Evolutionary conservation across 345 rosid species (phyloP).

Genomic region (Linum usitatissimum): DNA sequence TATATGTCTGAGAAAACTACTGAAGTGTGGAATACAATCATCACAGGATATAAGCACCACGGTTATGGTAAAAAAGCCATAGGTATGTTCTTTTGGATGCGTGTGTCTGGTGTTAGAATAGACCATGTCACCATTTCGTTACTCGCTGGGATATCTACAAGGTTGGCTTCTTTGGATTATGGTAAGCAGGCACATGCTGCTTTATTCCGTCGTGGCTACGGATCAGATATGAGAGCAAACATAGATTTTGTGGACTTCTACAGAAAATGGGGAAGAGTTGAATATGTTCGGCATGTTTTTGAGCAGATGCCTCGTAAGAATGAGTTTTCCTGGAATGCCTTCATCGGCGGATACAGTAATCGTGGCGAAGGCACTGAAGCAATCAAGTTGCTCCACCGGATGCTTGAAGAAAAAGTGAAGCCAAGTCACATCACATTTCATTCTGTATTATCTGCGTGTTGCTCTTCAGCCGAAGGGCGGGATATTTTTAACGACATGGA

Average conservation of each 20-base stretch:
- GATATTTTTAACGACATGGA: constrained; percentile 62
- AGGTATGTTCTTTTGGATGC: constrained; percentile 57
- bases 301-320: constrained; percentile 59
- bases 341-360: constrained; percentile 73
- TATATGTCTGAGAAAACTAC: constrained; percentile 68
- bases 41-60: constrained; percentile 70
- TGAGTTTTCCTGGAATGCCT: constrained; percentile 73
- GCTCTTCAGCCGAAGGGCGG: constrained; percentile 65
- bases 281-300: constrained; percentile 60
- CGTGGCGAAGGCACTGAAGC: constrained; percentile 71
- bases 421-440: constrained; percentile 80
- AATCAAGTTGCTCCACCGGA: constrained; percentile 51
- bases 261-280: constrained; percentile 89
- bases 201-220: constrained; percentile 56
- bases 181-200: constrained; percentile 81
- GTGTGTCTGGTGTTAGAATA: constrained; percentile 48
- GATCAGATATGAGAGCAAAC: constrained; percentile 57
- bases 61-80: constrained; percentile 75
- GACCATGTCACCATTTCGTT: constrained; percentile 80
- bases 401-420: constrained; percentile 38
- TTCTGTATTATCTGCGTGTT: constrained; percentile 66
- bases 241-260: constrained; percentile 81
- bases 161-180: constrained; percentile 58
- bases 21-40: constrained; percentile 74
- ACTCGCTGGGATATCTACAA: constrained; percentile 47